phyloP scores from a whole-genome alignment of 129 eudicot genomes.

The Sambucus nigra region DNA sequence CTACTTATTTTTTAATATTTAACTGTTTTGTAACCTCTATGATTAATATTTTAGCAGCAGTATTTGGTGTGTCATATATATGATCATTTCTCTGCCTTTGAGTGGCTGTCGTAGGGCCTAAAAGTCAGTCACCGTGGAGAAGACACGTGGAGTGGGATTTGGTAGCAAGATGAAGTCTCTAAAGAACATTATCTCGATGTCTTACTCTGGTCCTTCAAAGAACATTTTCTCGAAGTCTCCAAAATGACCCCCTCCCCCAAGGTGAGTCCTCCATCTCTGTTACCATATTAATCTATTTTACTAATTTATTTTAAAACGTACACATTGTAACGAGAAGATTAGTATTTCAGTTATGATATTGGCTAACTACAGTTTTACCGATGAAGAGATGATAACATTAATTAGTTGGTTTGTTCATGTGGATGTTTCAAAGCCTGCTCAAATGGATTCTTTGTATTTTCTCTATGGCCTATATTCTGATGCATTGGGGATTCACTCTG shows the following conservation, averaged over 20 bases:
- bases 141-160: no score
- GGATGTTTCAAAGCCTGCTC: conserved; percentile 68
- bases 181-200: no score
- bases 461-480: conserved; percentile 88
- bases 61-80: no score
- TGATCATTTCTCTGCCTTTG: no score
- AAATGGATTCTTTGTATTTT: conserved; percentile 49
- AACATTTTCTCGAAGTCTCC: conserved; percentile 46
- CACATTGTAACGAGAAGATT: conserved; percentile 60
- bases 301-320: conserved; percentile 53
- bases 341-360: conserved; percentile 67
- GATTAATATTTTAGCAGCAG: no score
- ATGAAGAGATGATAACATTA: conserved; percentile 31
- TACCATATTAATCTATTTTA: no score
- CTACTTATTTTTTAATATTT: no score
- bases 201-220: conserved; percentile 46
- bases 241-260: conserved; percentile 52
- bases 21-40: no score
- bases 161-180: no score
- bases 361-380: conserved; percentile 41
- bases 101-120: no score
- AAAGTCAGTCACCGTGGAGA: no score
- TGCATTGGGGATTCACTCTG: conserved; percentile 85
- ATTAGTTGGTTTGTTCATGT: conserved; percentile 79
- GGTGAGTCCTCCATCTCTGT: conserved; percentile 66